phyloP scores from a whole-genome alignment of 108 stramenopile genomes.

The Pseudonitzschia multistriata region DNA sequence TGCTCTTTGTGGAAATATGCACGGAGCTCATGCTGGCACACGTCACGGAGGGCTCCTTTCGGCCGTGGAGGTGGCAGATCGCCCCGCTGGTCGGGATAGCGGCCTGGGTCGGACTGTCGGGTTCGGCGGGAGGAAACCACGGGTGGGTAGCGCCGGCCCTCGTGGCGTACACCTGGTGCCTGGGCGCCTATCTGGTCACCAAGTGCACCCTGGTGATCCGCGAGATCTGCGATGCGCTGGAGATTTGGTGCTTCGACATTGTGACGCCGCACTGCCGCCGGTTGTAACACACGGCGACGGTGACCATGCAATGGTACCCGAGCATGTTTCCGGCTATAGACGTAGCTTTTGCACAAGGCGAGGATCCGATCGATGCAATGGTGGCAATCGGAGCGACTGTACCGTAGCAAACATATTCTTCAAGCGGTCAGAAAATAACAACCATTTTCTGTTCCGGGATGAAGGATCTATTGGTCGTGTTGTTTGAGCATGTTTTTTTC shows the following conservation, averaged over 20 bases:
- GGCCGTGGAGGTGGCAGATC: constrained; percentile 46
- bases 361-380: too few species aligned
- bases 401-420: too few species aligned
- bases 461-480: too few species aligned
- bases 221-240: constrained; percentile 73
- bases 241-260: constrained; percentile 90
- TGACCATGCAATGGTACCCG: too few species aligned
- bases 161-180: constrained; percentile 45
- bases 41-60: constrained; percentile 55
- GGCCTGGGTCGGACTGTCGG: constrained; percentile 1
- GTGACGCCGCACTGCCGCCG: constrained; percentile 22
- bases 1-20: constrained; percentile 76
- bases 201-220: constrained; percentile 54
- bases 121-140: constrained; percentile 9
- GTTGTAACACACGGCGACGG: too few species aligned
- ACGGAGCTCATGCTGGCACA: constrained; percentile 85
- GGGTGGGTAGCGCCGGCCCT: constrained; percentile 29
- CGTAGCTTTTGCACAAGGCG: too few species aligned
- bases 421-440: too few species aligned
- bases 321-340: too few species aligned
- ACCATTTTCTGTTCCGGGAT: too few species aligned
- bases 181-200: constrained; percentile 56
- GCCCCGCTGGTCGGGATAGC: constrained; percentile 58
- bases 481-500: too few species aligned
- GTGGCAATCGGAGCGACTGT: too few species aligned